Conservation (phyloP, 148 eudicot species). For the Amaranthus palmeri region DNA sequence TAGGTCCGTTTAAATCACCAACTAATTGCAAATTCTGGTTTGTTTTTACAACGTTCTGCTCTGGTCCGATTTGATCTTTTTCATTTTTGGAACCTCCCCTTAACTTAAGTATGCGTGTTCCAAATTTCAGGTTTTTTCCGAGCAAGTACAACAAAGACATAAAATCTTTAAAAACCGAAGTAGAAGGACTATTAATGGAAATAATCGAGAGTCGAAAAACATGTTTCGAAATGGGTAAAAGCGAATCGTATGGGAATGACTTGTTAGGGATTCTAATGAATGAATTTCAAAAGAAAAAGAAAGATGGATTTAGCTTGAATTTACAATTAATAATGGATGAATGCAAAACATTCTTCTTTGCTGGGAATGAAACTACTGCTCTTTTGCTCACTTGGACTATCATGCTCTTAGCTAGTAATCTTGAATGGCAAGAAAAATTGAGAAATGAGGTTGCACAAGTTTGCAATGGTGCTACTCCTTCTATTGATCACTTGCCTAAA, state of each 20-base stretch:
- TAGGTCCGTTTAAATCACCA: no score
- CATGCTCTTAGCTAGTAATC: slow-evolving; percentile 75
- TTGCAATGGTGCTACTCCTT: slow-evolving; percentile 44
- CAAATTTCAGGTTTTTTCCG: slow-evolving; percentile 55
- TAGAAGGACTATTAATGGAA: slow-evolving; percentile 66
- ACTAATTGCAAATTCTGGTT: no score
- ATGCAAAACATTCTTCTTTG: slow-evolving; percentile 81
- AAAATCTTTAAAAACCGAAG: slow-evolving; percentile 61
- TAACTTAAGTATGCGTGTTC: no score
- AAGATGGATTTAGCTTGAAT: slow-evolving; percentile 38
- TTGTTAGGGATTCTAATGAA: slow-evolving; percentile 63
- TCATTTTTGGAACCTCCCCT: no score
- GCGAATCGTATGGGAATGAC: slow-evolving; percentile 73
- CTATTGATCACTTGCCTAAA: slow-evolving; percentile 60
- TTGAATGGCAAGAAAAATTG: slow-evolving; percentile 61
- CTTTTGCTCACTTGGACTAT: slow-evolving; percentile 78
- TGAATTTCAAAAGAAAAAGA: slow-evolving; percentile 54
- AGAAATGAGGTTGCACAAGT: slow-evolving; percentile 51
- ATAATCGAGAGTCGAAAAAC: slow-evolving; percentile 64
- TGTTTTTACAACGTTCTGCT: no score
- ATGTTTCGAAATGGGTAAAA: slow-evolving; percentile 58
- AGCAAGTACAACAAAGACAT: slow-evolving; percentile 87
- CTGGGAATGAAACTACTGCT: slow-evolving; percentile 81
- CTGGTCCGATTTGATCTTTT: no score
- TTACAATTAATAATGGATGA: slow-evolving; percentile 86